Evolutionary conservation across 352 stramenopile genomes (phyloP).

Genomic region (Phytopythium kandeliae): DNA sequence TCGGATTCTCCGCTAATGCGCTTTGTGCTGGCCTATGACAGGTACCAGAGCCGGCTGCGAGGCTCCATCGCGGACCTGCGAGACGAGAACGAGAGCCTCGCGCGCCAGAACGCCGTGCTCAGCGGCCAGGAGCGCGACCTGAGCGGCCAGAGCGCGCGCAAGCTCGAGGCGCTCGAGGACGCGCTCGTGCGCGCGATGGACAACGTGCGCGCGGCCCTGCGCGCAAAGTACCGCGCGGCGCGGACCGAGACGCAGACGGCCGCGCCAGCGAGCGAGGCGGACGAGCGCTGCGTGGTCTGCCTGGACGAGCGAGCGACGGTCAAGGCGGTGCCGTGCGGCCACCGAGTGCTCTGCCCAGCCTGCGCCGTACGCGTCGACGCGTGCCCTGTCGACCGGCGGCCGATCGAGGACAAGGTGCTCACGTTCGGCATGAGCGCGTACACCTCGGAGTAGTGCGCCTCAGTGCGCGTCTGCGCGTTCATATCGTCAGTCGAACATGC

Average conservation of each 20-base stretch:
- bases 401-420: slow-evolving; percentile 58
- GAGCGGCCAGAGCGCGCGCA: slow-evolving; percentile 18
- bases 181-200: slow-evolving; percentile 20
- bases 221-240: slow-evolving; percentile 21
- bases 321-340: slow-evolving; percentile 46
- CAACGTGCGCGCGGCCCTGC: slow-evolving; percentile 20
- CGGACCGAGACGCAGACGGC: slow-evolving; percentile 8
- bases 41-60: slow-evolving; percentile 22
- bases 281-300: slow-evolving; percentile 49
- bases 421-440: slow-evolving; percentile 57
- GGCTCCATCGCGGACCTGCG: slow-evolving; percentile 14
- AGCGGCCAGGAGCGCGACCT: slow-evolving; percentile 18
- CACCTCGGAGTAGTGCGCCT: too few species aligned
- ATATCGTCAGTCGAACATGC: slow-evolving; percentile 63
- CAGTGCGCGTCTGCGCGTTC: too few species aligned
- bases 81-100: slow-evolving; percentile 19
- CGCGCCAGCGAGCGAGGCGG: slow-evolving; percentile 4
- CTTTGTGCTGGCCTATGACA: neutral
- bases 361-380: slow-evolving; percentile 42
- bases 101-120: slow-evolving; percentile 13
- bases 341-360: slow-evolving; percentile 51
- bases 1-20: too few species aligned
- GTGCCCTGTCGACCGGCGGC: slow-evolving; percentile 55
- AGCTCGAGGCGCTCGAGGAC: slow-evolving; percentile 39
- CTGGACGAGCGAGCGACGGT: slow-evolving; percentile 39